Percentiles rank a stretch among this genome's conserved stretches.
Evolutionary conservation across 495 filamentous ascomycete species (phyloP).

Genomic region (Penicillium turbatum): DNA sequence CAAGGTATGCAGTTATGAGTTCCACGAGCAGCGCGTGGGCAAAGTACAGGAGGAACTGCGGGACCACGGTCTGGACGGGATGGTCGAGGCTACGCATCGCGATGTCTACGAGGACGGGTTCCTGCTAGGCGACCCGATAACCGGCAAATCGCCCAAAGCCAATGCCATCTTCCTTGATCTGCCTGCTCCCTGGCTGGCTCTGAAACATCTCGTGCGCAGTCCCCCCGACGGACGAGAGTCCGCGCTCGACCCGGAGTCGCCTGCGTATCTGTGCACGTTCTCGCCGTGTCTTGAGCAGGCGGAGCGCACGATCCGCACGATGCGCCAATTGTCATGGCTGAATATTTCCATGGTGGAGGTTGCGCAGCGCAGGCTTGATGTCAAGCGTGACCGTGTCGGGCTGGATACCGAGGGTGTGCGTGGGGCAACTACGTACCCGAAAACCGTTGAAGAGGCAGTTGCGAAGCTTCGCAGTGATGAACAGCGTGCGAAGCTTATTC

Average conservation of each 20-base stretch:
- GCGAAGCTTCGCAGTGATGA: constrained; percentile 68
- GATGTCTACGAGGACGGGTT: constrained; percentile 93
- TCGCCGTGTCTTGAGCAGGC: constrained; percentile 96
- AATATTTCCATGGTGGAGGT: constrained; percentile 90
- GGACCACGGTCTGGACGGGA: constrained; percentile 63
- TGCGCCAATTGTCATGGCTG: constrained; percentile 82
- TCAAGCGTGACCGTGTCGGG: constrained; percentile 76
- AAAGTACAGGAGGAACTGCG: constrained; percentile 70
- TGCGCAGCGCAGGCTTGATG: constrained; percentile 67
- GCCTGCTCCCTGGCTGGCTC: constrained; percentile 86
- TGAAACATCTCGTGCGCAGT: constrained; percentile 73
- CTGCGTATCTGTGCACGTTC: constrained; percentile 84
- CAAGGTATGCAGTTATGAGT: constrained; percentile 90
- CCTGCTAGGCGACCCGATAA: constrained; percentile 47
- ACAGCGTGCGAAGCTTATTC: constrained; percentile 53
- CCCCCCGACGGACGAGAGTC: constrained; percentile 44
- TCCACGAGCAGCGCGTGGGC: constrained; percentile 70
- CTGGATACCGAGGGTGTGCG: constrained; percentile 54
- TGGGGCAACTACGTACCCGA: constrained; percentile 56
- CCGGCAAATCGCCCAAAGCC: constrained; percentile 56
- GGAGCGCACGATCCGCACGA: constrained; percentile 68
- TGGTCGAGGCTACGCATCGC: constrained; percentile 81
- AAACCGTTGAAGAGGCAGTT: constrained; percentile 74
- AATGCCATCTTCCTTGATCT: constrained; percentile 88
- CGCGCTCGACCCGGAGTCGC: constrained; percentile 61